These are phyloP conservation scores for Pseudogymnoascus sp. DNA, from an alignment of 2,329 filamentous ascomycete species.

Conservation along the genomic window DNA sequence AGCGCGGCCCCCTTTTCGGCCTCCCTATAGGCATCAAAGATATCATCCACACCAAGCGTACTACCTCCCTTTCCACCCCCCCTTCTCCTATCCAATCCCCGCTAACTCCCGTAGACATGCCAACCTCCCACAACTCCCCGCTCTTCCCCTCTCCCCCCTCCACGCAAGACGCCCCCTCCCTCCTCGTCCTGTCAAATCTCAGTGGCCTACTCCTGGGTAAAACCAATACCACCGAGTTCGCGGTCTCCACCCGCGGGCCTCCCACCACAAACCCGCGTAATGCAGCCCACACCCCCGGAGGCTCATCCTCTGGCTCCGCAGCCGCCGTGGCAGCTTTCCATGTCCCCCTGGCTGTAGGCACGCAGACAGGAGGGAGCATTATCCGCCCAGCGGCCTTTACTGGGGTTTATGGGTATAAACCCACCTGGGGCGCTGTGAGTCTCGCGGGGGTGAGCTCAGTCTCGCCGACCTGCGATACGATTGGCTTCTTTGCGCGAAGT, in stretches of 20 bases:
- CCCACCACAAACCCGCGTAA: constrained; percentile 50
- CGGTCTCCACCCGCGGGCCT: constrained; percentile 44
- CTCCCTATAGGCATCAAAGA: constrained; percentile 52
- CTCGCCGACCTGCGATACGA: constrained; percentile 50
- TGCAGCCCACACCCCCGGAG: constrained; percentile 48
- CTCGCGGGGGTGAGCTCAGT: constrained; percentile 53
- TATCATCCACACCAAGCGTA: constrained; percentile 47
- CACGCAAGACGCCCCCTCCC: constrained; percentile 42
- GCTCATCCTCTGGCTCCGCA: constrained; percentile 58
- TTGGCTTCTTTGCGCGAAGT: constrained; percentile 51
- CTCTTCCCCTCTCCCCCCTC: constrained; percentile 40
- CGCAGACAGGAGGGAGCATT: constrained; percentile 57
- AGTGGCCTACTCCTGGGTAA: constrained; percentile 52
- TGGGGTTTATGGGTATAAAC: constrained; percentile 56
- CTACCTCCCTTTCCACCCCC: neutral
- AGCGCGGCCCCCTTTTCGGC: constrained; percentile 48
- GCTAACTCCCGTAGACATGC: constrained; percentile 39
- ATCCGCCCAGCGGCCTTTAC: constrained; percentile 58
- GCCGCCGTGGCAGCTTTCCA: constrained; percentile 59
- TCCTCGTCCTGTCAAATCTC: constrained; percentile 43
- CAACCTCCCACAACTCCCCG: constrained; percentile 45
- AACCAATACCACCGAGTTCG: constrained; percentile 57
- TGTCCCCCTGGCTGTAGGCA: constrained; percentile 50
- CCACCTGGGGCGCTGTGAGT: constrained; percentile 55
- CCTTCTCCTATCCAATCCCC: neutral